Percentiles rank a stretch among this genome's conserved stretches.
Conservation (phyloP, 1,284 basidiomycete genomes). For the Ceratobasidium papillatum region DNA sequence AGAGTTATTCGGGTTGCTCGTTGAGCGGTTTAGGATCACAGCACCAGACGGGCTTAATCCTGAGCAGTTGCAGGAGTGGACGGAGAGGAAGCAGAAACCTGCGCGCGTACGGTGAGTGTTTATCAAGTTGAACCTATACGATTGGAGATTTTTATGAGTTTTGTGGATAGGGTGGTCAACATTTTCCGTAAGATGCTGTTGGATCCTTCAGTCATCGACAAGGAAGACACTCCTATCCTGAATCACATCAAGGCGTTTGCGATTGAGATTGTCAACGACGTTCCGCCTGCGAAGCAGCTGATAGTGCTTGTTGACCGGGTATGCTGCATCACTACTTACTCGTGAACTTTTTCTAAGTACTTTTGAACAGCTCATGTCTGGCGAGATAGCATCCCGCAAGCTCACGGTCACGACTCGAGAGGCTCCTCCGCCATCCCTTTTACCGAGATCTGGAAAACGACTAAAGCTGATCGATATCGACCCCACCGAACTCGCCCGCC, state of each 20-base stretch:
- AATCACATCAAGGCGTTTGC: constrained; percentile 82
- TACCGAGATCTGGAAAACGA: constrained; percentile 67
- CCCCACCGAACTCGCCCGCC: constrained; percentile 89
- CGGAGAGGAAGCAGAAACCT: constrained; percentile 85
- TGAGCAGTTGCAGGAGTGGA: constrained; percentile 83
- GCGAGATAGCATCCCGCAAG: constrained; percentile 58
- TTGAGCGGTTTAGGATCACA: constrained; percentile 82
- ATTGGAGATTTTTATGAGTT: constrained; percentile 19
- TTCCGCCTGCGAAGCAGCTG: constrained; percentile 79
- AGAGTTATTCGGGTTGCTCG: constrained; percentile 86
- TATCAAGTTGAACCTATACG: not conserved
- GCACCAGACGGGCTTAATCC: constrained; percentile 75
- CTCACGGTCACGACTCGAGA: constrained; percentile 61
- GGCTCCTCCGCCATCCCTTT: constrained; percentile 68
- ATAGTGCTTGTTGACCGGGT: constrained; percentile 76
- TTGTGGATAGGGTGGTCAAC: constrained; percentile 72
- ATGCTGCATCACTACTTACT: constrained; percentile 59
- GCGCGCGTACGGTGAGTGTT: constrained; percentile 81
- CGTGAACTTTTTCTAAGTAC: not conserved
- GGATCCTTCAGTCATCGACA: constrained; percentile 82
- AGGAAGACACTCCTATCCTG: constrained; percentile 80
- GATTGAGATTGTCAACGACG: constrained; percentile 62
- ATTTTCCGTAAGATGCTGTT: constrained; percentile 82
- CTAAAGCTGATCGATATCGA: constrained; percentile 90
- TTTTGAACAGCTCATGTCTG: constrained; percentile 62